Evolutionary conservation across 1,139 yeast species (phyloP), one percentile per base, ranked within the genome.

Genomic region (Meyerozyma carpophila): DNA sequence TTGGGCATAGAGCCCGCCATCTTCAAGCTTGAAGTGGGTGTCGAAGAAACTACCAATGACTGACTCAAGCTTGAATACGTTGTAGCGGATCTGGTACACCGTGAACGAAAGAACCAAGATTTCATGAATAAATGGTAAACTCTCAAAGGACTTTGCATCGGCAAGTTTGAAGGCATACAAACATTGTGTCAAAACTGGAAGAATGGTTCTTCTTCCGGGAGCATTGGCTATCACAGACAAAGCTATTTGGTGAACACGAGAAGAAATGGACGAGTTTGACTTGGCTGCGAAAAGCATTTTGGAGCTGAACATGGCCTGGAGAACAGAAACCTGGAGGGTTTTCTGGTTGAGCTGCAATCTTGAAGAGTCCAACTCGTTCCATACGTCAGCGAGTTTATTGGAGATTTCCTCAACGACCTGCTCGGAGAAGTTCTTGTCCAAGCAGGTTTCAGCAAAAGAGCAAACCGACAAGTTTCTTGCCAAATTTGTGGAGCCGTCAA

Each of bases 321-420:
- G 80, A 28, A 84, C 67, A 0, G 58, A 48, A 14, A 77, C 56
- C 50, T 89, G 96, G 36, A 88, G 66, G 9, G 70, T 72, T 45
- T 81, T 76, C 51, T 88, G 94, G 44, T 77, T 77, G 43, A 88
- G 68, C 39, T 82, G 77, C 38, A 89, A 66, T 44, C 95, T 68
- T 9, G 81, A 82, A 1, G 77, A 71, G n/a, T 71, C 70, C 20
- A 88, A 56, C 24, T 73, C 73, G 6, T 65, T 65, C 94, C 95
- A 87, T 18, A 84, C 66, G 0, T 60, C 59, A 2, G 61, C 54
- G 29, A 77, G 50, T 25, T 73, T 62, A 3, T 60, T 59, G 8
- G 68, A 57, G 37, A 75, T 50, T 13, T 47, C 41, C 25, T 47
- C 41, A 24, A 47, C n/a, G 5, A 21, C 10, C 11, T 5, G n/a